Percentiles rank a stretch among this genome's conserved stretches.
phyloP scores from a whole-genome alignment of 257 asterid species.

The Solanum appendiculatum region DNA sequence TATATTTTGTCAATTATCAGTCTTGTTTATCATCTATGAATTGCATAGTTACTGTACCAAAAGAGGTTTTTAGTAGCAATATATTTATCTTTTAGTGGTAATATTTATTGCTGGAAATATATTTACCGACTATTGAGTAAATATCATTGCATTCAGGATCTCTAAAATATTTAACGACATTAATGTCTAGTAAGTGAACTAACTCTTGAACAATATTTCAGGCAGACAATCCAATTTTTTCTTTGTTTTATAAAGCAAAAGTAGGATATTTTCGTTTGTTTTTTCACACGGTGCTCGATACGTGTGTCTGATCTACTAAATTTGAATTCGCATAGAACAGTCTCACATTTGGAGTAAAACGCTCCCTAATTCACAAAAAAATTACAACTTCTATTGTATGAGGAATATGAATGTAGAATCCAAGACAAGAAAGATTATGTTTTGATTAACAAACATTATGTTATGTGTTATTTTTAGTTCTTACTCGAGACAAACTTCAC shows the following conservation, averaged over 20 bases:
- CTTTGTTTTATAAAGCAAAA: too few relatives aligned
- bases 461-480: background rate
- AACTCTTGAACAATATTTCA: background rate
- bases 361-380: background rate
- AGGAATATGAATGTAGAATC: background rate
- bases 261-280: too few relatives aligned
- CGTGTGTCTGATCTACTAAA: too few relatives aligned
- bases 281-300: too few relatives aligned
- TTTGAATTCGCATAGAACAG: fast-evolving
- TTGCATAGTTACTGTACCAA: background rate
- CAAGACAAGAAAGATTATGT: background rate
- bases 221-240: background rate
- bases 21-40: background rate
- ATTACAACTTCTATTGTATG: background rate
- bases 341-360: background rate
- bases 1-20: background rate
- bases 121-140: background rate
- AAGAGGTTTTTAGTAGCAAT: background rate
- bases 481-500: background rate
- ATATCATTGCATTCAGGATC: too few relatives aligned
- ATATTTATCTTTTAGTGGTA: background rate
- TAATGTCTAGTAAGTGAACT: background rate
- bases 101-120: background rate
- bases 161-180: too few relatives aligned
- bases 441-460: background rate